Conservation (phyloP, 2,329 filamentous ascomycete genomes). For the Neurospora sp. region DNA sequence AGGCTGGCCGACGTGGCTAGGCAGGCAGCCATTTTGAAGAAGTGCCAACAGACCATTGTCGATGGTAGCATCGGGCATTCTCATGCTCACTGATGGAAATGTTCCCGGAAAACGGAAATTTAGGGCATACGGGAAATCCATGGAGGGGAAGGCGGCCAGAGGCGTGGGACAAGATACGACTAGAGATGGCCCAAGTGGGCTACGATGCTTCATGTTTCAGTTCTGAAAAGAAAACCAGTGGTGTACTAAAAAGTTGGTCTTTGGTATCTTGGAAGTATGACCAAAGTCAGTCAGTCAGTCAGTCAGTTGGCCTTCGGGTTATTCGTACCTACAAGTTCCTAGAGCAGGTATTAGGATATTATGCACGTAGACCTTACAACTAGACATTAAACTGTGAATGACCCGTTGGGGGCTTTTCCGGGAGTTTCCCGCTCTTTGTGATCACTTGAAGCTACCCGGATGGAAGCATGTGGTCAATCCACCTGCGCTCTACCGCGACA, state of each 20-base stretch:
- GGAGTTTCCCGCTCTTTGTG: background rate
- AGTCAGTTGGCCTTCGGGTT: too few relatives aligned
- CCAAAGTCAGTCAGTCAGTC: too few relatives aligned
- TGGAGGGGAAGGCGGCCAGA: background rate
- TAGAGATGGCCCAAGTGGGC: background rate
- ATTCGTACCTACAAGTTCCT: background rate
- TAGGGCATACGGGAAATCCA: background rate
- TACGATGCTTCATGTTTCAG: background rate
- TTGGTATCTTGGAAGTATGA: background rate
- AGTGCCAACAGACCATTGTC: conserved; percentile 53
- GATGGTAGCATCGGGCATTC: conserved; percentile 18
- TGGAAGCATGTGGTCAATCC: background rate
- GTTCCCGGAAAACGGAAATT: background rate
- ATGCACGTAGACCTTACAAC: background rate
- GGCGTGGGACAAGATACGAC: background rate
- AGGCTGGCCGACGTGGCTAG: conserved; percentile 68
- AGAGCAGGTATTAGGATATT: background rate
- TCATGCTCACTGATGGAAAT: conserved; percentile 18
- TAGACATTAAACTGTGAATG: background rate
- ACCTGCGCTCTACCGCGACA: background rate
- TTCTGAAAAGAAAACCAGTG: background rate
- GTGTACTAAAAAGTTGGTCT: background rate
- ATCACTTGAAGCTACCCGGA: background rate
- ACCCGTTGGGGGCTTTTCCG: background rate
- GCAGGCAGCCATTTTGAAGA: conserved; percentile 67